Percentiles rank a stretch among this genome's conserved stretches.
Conservation (phyloP, 257 asterid species). For the Fraxinus americana region DNA sequence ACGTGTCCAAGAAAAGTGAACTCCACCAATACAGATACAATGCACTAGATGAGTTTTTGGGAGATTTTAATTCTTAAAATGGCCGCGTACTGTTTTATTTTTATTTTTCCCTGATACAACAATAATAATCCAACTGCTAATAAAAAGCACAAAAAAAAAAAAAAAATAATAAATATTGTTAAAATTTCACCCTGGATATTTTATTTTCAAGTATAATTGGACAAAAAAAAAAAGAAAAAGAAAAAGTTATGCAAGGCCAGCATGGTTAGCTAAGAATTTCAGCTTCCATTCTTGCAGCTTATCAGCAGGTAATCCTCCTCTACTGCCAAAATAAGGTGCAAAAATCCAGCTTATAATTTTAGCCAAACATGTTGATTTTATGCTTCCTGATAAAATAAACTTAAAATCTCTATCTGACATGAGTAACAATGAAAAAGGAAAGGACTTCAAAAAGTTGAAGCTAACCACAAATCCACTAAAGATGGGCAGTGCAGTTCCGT, state of each 20-base stretch:
- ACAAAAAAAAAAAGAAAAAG: not conserved
- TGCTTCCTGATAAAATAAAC: constrained; percentile 10
- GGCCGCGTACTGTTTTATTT: not conserved
- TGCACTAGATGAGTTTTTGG: not conserved
- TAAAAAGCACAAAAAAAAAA: not conserved
- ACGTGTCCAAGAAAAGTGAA: not conserved
- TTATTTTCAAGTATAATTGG: not conserved
- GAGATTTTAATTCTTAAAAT: not conserved
- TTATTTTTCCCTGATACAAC: not conserved
- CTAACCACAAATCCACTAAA: constrained; percentile 87
- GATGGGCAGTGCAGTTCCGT: constrained; percentile 69
- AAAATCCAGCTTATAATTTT: not conserved
- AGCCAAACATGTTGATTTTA: not conserved
- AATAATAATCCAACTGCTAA: not conserved
- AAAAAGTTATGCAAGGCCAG: not conserved
- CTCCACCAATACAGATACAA: not conserved
- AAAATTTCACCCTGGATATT: not conserved
- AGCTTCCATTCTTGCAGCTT: no score
- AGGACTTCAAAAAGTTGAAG: constrained; percentile 27
- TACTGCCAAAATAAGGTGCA: not conserved
- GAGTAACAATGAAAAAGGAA: not conserved
- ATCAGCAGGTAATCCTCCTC: not conserved
- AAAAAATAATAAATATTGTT: not conserved
- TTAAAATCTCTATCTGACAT: constrained; percentile 2
- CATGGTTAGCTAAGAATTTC: no score